phyloP scores from a whole-genome alignment of 805 yeast genomes.

The Wickerhamomyces pijperi region DNA sequence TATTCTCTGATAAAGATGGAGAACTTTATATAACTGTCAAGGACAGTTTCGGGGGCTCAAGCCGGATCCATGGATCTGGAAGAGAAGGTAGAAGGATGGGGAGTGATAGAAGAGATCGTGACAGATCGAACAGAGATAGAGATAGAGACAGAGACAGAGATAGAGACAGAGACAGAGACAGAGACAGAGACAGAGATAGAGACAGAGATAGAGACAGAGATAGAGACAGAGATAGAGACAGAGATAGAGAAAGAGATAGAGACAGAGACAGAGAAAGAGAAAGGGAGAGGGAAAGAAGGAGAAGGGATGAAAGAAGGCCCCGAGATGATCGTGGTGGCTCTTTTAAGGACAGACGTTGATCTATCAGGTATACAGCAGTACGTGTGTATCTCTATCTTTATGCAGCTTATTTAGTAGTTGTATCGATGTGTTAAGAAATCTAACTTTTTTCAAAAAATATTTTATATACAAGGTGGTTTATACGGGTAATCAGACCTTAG shows the following conservation, averaged over 20 bases:
- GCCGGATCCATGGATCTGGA: constrained; percentile 1
- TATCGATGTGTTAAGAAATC: too few relatives aligned
- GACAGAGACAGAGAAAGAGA: constrained; percentile 2
- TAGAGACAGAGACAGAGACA: not conserved
- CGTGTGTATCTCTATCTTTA: too few relatives aligned
- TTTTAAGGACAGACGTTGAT: too few relatives aligned
- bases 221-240: not conserved
- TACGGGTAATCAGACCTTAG: constrained; percentile 15
- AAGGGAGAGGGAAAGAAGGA: not conserved
- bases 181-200: constrained; percentile 1
- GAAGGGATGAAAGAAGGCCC: constrained; percentile 1
- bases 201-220: constrained; percentile 1
- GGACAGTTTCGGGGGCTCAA: constrained; percentile 1
- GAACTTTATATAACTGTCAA: constrained; percentile 5
- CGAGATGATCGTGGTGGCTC: not conserved
- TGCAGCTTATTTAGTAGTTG: too few relatives aligned
- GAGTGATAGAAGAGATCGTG: not conserved
- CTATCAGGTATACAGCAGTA: too few relatives aligned
- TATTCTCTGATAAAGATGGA: constrained; percentile 19
- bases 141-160: constrained; percentile 3
- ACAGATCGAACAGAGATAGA: constrained; percentile 1
- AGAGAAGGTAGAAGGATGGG: constrained; percentile 1
- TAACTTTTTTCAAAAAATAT: too few relatives aligned
- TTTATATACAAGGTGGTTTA: not conserved
- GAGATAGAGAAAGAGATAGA: constrained; percentile 1